Conservation (phyloP, 495 filamentous ascomycete species). For the Pyrenopolyporus hunteri region DNA sequence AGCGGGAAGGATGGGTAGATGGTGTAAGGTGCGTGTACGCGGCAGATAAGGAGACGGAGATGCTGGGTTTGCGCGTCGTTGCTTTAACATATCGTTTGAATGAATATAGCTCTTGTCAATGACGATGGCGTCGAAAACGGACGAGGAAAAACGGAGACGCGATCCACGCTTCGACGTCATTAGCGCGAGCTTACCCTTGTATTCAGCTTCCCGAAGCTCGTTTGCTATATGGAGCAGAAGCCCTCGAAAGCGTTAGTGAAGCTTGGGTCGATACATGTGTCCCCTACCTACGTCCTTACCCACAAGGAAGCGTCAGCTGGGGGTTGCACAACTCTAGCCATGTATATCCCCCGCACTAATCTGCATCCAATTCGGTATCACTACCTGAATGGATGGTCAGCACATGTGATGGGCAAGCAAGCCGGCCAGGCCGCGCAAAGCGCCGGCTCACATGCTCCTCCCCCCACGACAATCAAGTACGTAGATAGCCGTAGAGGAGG, state of each 20-base stretch:
- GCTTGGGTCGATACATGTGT: not conserved
- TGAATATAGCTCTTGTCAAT: not conserved
- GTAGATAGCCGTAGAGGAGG: constrained; percentile 16
- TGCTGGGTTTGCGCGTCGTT: not conserved
- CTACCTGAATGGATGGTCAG: constrained; percentile 25
- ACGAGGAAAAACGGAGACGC: not conserved
- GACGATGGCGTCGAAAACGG: not conserved
- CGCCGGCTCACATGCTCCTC: constrained; percentile 18
- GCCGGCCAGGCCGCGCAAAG: constrained; percentile 28
- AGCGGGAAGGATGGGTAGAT: constrained; percentile 17
- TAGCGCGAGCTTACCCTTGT: not conserved
- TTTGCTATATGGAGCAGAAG: not conserved
- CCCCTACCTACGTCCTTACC: constrained; percentile 3
- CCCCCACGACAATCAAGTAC: constrained; percentile 19
- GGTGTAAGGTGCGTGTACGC: not conserved
- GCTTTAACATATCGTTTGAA: constrained; percentile 16
- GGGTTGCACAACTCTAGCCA: constrained; percentile 26
- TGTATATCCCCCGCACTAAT: constrained; percentile 32
- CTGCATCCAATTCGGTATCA: constrained; percentile 23
- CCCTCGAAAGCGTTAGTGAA: constrained; percentile 23
- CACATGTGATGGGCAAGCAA: constrained; percentile 33
- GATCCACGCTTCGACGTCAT: not conserved
- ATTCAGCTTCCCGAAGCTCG: not conserved
- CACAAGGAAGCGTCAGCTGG: constrained; percentile 11
- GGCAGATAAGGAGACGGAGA: not conserved